These are phyloP conservation scores for Terfezia claveryi DNA, from an alignment of 495 filamentous ascomycete species.

Conservation along the genomic window DNA sequence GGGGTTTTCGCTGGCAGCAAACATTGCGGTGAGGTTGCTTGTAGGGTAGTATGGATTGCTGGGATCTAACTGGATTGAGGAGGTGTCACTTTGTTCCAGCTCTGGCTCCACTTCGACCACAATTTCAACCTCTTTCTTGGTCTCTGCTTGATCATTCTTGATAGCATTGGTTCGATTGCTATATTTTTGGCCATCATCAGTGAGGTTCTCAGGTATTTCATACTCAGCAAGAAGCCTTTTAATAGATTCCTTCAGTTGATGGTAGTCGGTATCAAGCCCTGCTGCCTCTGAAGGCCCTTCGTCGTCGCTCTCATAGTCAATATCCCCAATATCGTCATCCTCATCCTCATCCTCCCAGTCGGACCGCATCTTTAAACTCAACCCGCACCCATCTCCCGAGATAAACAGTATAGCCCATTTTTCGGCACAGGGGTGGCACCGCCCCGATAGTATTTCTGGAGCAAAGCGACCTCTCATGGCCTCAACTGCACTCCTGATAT, in stretches of 20 bases:
- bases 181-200: constrained; percentile 9
- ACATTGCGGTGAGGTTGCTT: constrained; percentile 19
- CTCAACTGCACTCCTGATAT: constrained; percentile 33
- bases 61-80: constrained; percentile 7
- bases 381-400: constrained; percentile 40
- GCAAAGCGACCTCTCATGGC: constrained; percentile 44
- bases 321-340: constrained; percentile 41
- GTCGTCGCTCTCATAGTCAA: constrained; percentile 46
- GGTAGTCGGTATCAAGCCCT: constrained; percentile 59
- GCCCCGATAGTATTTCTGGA: constrained; percentile 34
- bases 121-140: background rate
- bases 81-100: background rate
- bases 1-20: constrained; percentile 10
- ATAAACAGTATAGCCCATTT: constrained; percentile 57
- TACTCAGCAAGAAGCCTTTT: constrained; percentile 62
- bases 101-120: background rate
- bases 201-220: constrained; percentile 38
- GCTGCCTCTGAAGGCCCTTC: constrained; percentile 40
- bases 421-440: constrained; percentile 51
- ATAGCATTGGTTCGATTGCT: constrained; percentile 12
- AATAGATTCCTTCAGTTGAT: constrained; percentile 62
- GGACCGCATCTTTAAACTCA: constrained; percentile 51
- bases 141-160: constrained; percentile 4
- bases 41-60: constrained; percentile 20
- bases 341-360: constrained; percentile 45